A percentile compares a stretch with the other conserved stretches of the same genome.
phyloP scores from a whole-genome alignment of 1,139 yeast species.

The Lodderomyces pseudojiufengensis region DNA sequence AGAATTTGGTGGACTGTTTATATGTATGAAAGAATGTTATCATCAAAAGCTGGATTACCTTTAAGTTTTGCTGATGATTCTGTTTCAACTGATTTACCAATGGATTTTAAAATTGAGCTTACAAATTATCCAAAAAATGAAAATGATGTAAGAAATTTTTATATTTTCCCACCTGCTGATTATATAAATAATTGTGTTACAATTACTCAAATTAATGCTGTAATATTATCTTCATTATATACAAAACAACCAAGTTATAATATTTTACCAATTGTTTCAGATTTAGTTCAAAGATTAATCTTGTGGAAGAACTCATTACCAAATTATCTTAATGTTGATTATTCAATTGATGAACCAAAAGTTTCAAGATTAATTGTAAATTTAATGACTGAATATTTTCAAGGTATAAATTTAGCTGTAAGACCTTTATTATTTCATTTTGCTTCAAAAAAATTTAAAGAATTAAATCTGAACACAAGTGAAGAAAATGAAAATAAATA shows the following conservation, averaged over 20 bases:
- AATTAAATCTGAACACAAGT: slow-evolving; percentile 35
- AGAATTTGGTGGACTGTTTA: slow-evolving; percentile 91
- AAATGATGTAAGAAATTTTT: slow-evolving; percentile 46
- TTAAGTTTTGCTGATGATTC: slow-evolving; percentile 75
- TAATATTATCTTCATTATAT: slow-evolving; percentile 65
- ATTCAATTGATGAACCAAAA: slow-evolving; percentile 48
- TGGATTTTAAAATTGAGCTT: slow-evolving; percentile 59
- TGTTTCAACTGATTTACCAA: slow-evolving; percentile 72
- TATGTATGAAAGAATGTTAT: slow-evolving; percentile 82
- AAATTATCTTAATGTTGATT: slow-evolving; percentile 61
- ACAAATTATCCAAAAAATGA: slow-evolving; percentile 56
- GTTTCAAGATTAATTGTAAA: slow-evolving; percentile 71
- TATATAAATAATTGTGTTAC: slow-evolving; percentile 75
- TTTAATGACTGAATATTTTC: slow-evolving; percentile 81
- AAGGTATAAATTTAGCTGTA: slow-evolving; percentile 79
- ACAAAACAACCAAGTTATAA: slow-evolving; percentile 74
- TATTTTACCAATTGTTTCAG: slow-evolving; percentile 70
- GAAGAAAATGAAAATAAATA: slow-evolving; percentile 44
- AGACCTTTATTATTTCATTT: slow-evolving; percentile 78
- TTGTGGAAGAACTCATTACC: slow-evolving; percentile 72
- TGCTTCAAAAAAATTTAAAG: slow-evolving; percentile 64
- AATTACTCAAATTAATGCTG: slow-evolving; percentile 77
- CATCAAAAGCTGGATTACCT: slow-evolving; percentile 84
- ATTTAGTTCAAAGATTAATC: slow-evolving; percentile 63
- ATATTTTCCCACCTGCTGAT: slow-evolving; percentile 78